Base-by-base conservation (phyloP, 202 grass and related monocot species). In the Dendrocalamus latiflorus region DNA sequence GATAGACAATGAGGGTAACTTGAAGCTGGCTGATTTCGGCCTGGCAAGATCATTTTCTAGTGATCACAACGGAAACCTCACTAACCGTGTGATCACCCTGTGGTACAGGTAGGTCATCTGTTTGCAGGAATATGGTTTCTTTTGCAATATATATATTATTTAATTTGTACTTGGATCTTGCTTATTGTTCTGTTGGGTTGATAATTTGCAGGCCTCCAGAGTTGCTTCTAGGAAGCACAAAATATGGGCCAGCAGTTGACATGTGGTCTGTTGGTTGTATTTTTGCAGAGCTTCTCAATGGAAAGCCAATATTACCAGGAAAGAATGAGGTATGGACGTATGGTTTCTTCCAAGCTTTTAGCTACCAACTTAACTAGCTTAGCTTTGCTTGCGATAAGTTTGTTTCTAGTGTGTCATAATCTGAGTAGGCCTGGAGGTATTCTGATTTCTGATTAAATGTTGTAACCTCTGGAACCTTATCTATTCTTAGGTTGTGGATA, bases 191-290 rank as follows among this genome's bases (percentile, higher is more conserved):
- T 64, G 45, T 76, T 82, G 53, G 33, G n/a, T n/a, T n/a, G n/a
- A n/a, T n/a, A n/a, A n/a, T 28, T 43, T 89, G 73, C 85, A 97
- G 94, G 72, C 92, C 94, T 81, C 94, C 94, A 83, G 92, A 97
- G 79, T 68, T 94, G 62, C 77, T 97, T 55, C 86, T 97, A n/a
- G 94, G 94, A 89, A 89, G 89, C 85, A 97, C 92, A 65, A 74
- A 86, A 71, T 97, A 97, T 76, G 90, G 94, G 69, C 86, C 90
- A 38, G 86, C 90, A 50, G 94, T 97, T 78, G 94, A 97, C 79
- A 91, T 97, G 94, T 97, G 92, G 94, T 94, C 92, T 20, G 90
- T 92, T 37, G 94, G 94, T 87, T 97, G 94, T 75, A 92, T 97
- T 79, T 91, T 97, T 88, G 90, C 92, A 56, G 92, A 97, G 88